Evolutionary conservation across 257 asterid genomes (phyloP).

Genomic region (Solanum lycopersicoides): DNA sequence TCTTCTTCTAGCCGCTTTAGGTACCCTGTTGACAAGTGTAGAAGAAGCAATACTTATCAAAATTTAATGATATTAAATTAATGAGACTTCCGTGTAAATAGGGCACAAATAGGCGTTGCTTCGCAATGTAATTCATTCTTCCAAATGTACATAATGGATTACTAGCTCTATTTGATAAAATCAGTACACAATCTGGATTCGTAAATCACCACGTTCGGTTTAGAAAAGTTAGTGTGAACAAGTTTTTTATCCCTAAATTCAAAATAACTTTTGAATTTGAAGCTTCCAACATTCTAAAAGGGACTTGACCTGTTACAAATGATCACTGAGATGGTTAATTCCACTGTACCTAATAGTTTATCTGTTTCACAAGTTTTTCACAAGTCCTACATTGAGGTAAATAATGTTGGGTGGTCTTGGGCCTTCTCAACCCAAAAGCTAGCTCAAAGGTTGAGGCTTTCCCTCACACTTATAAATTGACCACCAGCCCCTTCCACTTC

Average conservation of each 20-base stretch:
- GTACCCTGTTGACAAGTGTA: not conserved
- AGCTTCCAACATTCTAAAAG: slow-evolving; percentile 19
- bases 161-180: not conserved
- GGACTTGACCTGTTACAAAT: not conserved
- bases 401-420: too few species aligned
- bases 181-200: slow-evolving; percentile 12
- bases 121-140: slow-evolving; percentile 19
- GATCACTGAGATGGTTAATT: not conserved
- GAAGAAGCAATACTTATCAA: not conserved
- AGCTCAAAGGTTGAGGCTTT: too few species aligned
- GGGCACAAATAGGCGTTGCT: slow-evolving; percentile 6
- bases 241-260: slow-evolving; percentile 21
- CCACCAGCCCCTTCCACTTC: too few species aligned
- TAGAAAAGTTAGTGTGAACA: not conserved
- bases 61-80: slow-evolving; percentile 12
- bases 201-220: slow-evolving; percentile 1
- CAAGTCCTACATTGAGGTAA: not conserved
- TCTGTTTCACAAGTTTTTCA: slow-evolving; percentile 1
- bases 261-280: slow-evolving; percentile 23
- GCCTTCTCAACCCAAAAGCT: too few species aligned
- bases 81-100: slow-evolving; percentile 14
- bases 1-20: too few species aligned
- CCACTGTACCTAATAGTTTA: not conserved
- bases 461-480: too few species aligned
- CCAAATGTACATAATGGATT: slow-evolving; percentile 6